Evolutionary conservation across 306 rosid genomes (phyloP), one percentile per base, ranked within the genome.

Genomic region (Abrus pulchellus): DNA sequence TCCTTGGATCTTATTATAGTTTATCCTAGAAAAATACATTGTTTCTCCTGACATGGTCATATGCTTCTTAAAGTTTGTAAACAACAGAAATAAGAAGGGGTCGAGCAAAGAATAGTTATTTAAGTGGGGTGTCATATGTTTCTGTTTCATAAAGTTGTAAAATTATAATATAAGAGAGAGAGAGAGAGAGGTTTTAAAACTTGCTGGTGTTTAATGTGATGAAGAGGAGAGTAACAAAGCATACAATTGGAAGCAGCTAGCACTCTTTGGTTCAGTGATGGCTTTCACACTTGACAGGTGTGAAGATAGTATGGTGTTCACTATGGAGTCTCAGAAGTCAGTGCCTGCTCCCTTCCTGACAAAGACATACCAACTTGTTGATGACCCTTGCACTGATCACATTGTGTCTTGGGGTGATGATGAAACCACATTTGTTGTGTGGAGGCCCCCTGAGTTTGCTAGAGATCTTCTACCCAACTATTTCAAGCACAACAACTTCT

Each of bases 401-500:
- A 85, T 92, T 75, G 97, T 92, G 43, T 92, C 91, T 72, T 92
- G 97, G 97, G 87, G 91, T 50, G 89, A 89, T 72, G 88, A 91
- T 76, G 72, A 83, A 43, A 68, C 93, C 11, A 86, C 93, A 7
- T 92, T 92, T 59, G 84, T 90, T 41, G 97, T 92, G 27, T 90
- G 97, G 89, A 90, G 90, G 12, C 94, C 97, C 6, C 86, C 95
- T 20, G 95, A 90, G 82, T 92, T 92, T 55, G 90, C 97, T 12
- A 86, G 88, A 71, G 90, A 92, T 63, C 91, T 92, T 67, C 97
- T 92, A 69, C 97, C 97, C 1, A 92, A 89, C 79, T 92, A 87
- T 76, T 92, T 92, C 93, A 92, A 92, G 67, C 97, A 92, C 88
- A 92, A 92, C 90, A 92, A 92, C 82, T 92, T 92, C 88, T 92